A percentile compares a stretch with the other conserved stretches of the same genome.
phyloP scores from a whole-genome alignment of 1,284 basidiomycete species.

The Xerocomus subilludens region DNA sequence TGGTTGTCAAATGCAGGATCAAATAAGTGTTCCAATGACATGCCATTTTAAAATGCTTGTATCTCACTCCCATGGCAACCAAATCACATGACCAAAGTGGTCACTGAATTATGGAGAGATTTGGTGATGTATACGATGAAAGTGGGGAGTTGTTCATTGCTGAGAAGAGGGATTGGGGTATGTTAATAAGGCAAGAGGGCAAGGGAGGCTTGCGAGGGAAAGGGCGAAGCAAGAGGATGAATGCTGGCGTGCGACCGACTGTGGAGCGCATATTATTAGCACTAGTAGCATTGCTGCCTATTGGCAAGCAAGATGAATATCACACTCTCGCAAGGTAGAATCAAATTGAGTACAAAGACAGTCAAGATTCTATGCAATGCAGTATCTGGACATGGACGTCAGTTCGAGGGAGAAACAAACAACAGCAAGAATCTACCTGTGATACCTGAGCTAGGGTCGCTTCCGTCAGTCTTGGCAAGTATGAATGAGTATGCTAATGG shows the following conservation, averaged over 20 bases:
- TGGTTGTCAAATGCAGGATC: too few relatives aligned
- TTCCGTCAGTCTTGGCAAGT: too few relatives aligned
- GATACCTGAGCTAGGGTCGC: conserved; percentile 15
- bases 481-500: conserved; percentile 40
- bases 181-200: conserved; percentile 63
- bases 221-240: conserved; percentile 24
- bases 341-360: conserved; percentile 26
- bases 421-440: conserved; percentile 21
- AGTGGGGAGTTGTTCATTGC: conserved; percentile 60
- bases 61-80: too few relatives aligned
- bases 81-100: too few relatives aligned
- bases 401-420: background rate
- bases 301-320: background rate
- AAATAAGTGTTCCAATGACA: too few relatives aligned
- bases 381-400: background rate
- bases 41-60: too few relatives aligned
- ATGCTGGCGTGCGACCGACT: background rate
- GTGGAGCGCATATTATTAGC: background rate
- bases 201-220: conserved; percentile 45
- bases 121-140: conserved; percentile 65
- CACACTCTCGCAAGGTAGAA: background rate
- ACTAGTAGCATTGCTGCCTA: background rate
- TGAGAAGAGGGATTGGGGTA: conserved; percentile 66
- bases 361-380: conserved; percentile 38
- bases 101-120: too few relatives aligned